These are phyloP conservation scores for Xylaria sp. DNA, from an alignment of 2,329 filamentous ascomycete genomes.

Conservation along the genomic window DNA sequence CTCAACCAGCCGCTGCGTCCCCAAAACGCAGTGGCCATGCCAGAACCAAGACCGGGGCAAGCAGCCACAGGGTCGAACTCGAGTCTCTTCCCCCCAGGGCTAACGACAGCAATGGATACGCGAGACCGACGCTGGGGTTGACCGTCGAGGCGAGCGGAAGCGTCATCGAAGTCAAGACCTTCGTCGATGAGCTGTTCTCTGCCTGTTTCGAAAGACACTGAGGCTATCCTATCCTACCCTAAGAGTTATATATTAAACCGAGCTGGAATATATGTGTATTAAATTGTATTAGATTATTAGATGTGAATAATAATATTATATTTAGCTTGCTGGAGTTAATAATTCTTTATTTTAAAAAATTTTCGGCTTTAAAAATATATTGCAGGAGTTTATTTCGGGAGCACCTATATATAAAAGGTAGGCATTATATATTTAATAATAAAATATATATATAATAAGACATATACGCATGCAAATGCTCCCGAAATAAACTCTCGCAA, in stretches of 20 bases:
- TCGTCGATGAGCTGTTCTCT: slow-evolving; percentile 49
- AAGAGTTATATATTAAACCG: not conserved
- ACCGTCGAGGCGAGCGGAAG: slow-evolving; percentile 53
- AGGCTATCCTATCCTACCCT: not conserved
- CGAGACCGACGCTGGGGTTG: slow-evolving; percentile 42
- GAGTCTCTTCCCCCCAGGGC: slow-evolving; percentile 36
- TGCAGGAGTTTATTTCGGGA: no score
- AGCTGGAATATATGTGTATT: not conserved
- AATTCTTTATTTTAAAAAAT: no score
- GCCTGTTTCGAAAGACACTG: slow-evolving; percentile 44
- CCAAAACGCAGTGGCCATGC: slow-evolving; percentile 2
- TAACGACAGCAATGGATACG: slow-evolving; percentile 6
- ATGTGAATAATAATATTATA: not conserved
- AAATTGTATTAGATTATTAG: not conserved
- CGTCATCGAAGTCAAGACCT: slow-evolving; percentile 47
- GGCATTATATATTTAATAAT: no score
- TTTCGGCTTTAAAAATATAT: no score
- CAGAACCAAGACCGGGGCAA: slow-evolving; percentile 4
- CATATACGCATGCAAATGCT: no score
- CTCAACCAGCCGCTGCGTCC: not conserved
- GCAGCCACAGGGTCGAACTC: not conserved
- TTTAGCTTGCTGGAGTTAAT: no score
- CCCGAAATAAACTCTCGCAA: no score
- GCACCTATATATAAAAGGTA: no score
- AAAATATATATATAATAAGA: no score